phyloP scores from a whole-genome alignment of 768 basidiomycete species.

The Trametes sanguinea region DNA sequence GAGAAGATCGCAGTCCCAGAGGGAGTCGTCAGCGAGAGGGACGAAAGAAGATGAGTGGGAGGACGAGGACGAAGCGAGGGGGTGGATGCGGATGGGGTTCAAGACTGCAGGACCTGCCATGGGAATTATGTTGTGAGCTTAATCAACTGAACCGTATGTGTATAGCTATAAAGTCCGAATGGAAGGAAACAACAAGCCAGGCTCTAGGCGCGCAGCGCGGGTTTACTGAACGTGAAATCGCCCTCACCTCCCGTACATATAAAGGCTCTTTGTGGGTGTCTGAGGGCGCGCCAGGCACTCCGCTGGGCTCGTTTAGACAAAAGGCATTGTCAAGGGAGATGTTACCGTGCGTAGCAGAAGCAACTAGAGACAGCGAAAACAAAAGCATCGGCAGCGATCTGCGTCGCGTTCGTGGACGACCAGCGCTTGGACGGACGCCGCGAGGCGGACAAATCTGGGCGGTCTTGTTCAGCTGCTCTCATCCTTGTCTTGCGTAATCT shows the following conservation, averaged over 20 bases:
- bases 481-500: constrained; percentile 1
- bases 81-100: constrained; percentile 16
- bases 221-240: neutral
- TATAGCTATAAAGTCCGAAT: constrained; percentile 11
- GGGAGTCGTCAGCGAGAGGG: neutral
- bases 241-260: constrained; percentile 1
- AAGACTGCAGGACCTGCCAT: constrained; percentile 15
- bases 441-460: neutral
- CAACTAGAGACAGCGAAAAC: neutral
- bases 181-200: constrained; percentile 1
- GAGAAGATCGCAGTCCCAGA: constrained; percentile 16
- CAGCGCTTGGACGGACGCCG: neutral
- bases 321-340: constrained; percentile 8
- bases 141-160: constrained; percentile 12
- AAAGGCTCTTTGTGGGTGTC: neutral
- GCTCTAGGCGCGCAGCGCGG: constrained; percentile 15
- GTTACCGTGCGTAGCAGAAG: neutral
- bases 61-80: constrained; percentile 8
- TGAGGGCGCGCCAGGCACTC: neutral
- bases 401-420: neutral
- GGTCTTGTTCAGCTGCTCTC: neutral
- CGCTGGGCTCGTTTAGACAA: constrained; percentile 7
- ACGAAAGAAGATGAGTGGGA: constrained; percentile 1
- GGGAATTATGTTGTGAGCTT: constrained; percentile 1
- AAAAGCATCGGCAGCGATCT: constrained; percentile 1